phyloP scores from a whole-genome alignment of 352 stramenopile species.

The Peronospora tabacina region DNA sequence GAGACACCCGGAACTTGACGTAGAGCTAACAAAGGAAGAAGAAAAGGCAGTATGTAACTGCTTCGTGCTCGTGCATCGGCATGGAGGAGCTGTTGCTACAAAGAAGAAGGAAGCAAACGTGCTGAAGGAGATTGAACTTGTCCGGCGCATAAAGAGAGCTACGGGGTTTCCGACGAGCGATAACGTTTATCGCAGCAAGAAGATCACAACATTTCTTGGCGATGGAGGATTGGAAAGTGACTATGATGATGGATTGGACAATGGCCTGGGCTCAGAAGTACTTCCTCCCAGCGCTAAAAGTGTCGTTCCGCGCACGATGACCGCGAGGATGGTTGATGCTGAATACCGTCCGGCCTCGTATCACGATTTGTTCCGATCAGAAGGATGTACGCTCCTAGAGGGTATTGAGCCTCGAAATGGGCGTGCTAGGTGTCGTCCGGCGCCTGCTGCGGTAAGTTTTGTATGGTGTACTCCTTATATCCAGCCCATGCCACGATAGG shows the following conservation, averaged over 20 bases:
- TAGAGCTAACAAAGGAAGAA: conserved; percentile 14
- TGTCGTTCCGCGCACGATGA: conserved; percentile 24
- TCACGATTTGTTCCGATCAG: conserved; percentile 31
- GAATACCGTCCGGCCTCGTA: conserved; percentile 30
- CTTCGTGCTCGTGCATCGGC: conserved; percentile 25
- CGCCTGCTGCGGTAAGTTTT: conserved; percentile 22
- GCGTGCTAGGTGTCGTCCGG: conserved; percentile 7
- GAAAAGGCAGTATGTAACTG: conserved; percentile 30
- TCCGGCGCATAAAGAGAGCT: conserved; percentile 29
- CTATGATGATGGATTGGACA: conserved; percentile 24
- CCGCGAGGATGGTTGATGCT: conserved; percentile 20
- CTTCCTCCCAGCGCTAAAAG: conserved; percentile 16
- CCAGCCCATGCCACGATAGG: neutral
- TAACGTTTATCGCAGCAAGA: conserved; percentile 34
- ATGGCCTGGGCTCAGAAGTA: conserved; percentile 15
- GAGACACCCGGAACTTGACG: conserved; percentile 15
- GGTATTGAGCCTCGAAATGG: conserved; percentile 36
- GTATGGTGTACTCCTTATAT: neutral
- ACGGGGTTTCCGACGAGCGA: conserved; percentile 35
- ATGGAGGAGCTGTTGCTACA: conserved; percentile 18
- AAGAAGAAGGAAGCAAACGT: conserved; percentile 18
- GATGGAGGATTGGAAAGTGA: conserved; percentile 21
- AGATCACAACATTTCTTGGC: conserved; percentile 24
- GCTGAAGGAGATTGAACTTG: conserved; percentile 23
- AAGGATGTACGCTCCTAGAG: conserved; percentile 38